Conservation (phyloP, 257 asterid species). For the Henckelia pumila region DNA sequence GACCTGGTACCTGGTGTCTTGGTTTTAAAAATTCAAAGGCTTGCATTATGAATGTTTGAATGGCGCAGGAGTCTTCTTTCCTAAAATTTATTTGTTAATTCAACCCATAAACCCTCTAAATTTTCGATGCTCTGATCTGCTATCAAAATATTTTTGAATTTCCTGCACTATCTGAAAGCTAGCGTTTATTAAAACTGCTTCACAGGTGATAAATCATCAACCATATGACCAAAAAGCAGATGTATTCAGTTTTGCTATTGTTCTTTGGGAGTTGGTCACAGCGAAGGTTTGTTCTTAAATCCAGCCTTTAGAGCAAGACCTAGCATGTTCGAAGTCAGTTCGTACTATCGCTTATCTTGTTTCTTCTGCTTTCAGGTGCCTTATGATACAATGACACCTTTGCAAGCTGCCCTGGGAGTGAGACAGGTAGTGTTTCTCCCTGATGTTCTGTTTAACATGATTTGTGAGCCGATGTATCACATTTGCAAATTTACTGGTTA, state of each 20-base stretch:
- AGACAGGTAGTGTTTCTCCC: constrained; percentile 54
- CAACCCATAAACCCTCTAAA: not conserved
- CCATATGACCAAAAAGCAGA: constrained; percentile 94
- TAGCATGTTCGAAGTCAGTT: not conserved
- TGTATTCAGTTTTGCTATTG: constrained; percentile 87
- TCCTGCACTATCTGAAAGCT: not conserved
- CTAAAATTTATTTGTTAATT: not conserved
- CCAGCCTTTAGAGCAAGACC: constrained; percentile 13
- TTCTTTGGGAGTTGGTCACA: constrained; percentile 90
- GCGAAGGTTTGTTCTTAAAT: constrained; percentile 51
- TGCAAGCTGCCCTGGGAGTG: constrained; percentile 89
- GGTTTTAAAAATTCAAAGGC: not conserved
- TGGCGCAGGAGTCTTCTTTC: not conserved
- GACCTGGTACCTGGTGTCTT: not conserved
- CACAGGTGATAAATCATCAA: constrained; percentile 80
- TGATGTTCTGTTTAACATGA: not conserved
- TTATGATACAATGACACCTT: constrained; percentile 73
- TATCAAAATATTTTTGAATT: not conserved
- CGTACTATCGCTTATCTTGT: not conserved
- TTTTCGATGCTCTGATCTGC: constrained; percentile 6
- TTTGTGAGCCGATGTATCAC: not conserved
- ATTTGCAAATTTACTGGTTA: not conserved
- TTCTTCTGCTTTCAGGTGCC: constrained; percentile 56
- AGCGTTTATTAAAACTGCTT: constrained; percentile 7
- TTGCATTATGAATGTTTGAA: not conserved